phyloP scores from a whole-genome alignment of 129 eudicot species.

The Centella asiatica region DNA sequence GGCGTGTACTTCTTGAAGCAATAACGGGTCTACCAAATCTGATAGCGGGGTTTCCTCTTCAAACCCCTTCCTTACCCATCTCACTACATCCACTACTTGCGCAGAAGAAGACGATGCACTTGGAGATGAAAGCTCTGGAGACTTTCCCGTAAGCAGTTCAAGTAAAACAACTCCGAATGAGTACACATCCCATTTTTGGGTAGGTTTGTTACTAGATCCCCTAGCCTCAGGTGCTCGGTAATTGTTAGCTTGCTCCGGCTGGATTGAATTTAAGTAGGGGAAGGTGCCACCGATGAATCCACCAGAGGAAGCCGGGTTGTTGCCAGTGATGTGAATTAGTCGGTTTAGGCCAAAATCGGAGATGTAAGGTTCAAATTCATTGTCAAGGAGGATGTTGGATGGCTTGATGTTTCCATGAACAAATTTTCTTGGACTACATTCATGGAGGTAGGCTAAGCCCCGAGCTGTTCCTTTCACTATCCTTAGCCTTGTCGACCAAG shows the following conservation, averaged over 20 bases:
- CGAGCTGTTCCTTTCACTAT: slow-evolving; percentile 83
- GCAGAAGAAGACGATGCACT: slow-evolving; percentile 73
- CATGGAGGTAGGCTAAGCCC: slow-evolving; percentile 93
- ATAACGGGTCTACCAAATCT: slow-evolving; percentile 81
- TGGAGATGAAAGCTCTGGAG: slow-evolving; percentile 70
- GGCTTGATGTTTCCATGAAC: slow-evolving; percentile 96
- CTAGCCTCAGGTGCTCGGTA: slow-evolving; percentile 93
- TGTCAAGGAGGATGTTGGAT: slow-evolving; percentile 85
- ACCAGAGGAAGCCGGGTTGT: slow-evolving; percentile 82
- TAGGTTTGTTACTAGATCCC: slow-evolving; percentile 38
- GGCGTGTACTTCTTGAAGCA: slow-evolving; percentile 78
- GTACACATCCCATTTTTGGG: slow-evolving; percentile 95
- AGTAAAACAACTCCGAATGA: slow-evolving; percentile 89
- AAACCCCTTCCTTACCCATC: slow-evolving; percentile 88
- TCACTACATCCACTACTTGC: slow-evolving; percentile 59
- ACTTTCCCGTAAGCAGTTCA: slow-evolving; percentile 78
- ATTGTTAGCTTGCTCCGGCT: slow-evolving; percentile 41
- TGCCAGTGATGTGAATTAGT: slow-evolving; percentile 69
- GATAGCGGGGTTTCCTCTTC: slow-evolving; percentile 79
- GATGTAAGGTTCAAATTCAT: slow-evolving; percentile 59
- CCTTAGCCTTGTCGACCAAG: slow-evolving; percentile 73
- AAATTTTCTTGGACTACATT: slow-evolving; percentile 94
- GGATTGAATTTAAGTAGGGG: slow-evolving; percentile 64
- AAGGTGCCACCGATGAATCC: slow-evolving; percentile 92
- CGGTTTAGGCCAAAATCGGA: slow-evolving; percentile 93